phyloP scores from a whole-genome alignment of 768 basidiomycete species.

The Suillus plorans region DNA sequence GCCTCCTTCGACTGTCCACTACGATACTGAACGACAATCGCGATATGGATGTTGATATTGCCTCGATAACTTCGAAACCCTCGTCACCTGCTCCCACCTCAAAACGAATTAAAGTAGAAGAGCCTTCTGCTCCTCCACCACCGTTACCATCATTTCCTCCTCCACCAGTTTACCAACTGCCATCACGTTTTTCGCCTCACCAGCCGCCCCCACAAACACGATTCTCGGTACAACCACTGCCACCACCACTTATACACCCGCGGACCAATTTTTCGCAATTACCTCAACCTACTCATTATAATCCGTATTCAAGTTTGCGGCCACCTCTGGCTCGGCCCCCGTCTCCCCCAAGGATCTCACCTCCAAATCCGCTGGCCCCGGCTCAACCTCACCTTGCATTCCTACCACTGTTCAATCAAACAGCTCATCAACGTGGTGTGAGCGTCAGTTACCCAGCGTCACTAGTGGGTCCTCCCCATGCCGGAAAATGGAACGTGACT shows the following conservation, averaged over 20 bases:
- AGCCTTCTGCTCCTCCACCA: slow-evolving; percentile 14
- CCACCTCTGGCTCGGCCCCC: slow-evolving; percentile 26
- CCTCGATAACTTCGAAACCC: neutral
- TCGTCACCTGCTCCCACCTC: slow-evolving; percentile 22
- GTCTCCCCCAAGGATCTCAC: slow-evolving; percentile 36
- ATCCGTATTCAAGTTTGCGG: slow-evolving; percentile 21
- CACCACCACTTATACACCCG: slow-evolving; percentile 13
- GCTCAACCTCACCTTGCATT: slow-evolving; percentile 66
- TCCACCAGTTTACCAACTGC: slow-evolving; percentile 31
- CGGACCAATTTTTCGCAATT: slow-evolving; percentile 13
- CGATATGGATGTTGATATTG: slow-evolving; percentile 13
- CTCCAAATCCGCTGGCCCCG: slow-evolving; percentile 57
- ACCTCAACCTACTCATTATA: slow-evolving; percentile 28
- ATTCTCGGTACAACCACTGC: slow-evolving; percentile 26
- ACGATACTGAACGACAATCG: slow-evolving; percentile 17
- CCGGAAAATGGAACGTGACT: slow-evolving; percentile 62
- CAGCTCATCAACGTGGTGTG: slow-evolving; percentile 63
- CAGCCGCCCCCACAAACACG: slow-evolving; percentile 28
- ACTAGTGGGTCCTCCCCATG: slow-evolving; percentile 66
- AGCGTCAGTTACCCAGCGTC: slow-evolving; percentile 58
- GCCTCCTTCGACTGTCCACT: slow-evolving; percentile 32
- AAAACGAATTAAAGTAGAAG: slow-evolving; percentile 31
- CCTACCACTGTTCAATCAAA: slow-evolving; percentile 74
- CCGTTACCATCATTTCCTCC: slow-evolving; percentile 15
- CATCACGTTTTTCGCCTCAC: slow-evolving; percentile 27